Evolutionary conservation across 306 rosid genomes (phyloP).

Genomic region (Trifolium repens): DNA sequence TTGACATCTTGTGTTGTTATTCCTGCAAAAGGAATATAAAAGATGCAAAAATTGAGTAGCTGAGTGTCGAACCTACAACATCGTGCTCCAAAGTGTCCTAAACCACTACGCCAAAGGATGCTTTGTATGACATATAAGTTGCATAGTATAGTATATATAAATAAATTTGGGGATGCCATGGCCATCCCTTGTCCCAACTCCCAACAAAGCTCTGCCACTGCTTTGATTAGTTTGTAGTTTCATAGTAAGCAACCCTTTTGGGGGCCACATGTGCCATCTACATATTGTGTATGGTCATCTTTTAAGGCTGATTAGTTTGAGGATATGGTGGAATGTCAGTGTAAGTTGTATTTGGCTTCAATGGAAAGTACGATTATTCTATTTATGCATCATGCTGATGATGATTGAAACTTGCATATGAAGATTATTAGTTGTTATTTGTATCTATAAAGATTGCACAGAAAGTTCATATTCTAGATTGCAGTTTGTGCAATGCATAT

Average conservation of each 20-base stretch:
- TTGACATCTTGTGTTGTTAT: too few relatives aligned
- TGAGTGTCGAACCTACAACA: too few relatives aligned
- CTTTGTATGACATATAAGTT: too few relatives aligned
- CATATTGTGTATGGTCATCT: slow-evolving; percentile 8
- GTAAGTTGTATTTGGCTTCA: slow-evolving; percentile 27
- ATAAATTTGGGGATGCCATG: too few relatives aligned
- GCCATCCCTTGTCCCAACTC: too few relatives aligned
- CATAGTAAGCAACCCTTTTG: slow-evolving; percentile 6
- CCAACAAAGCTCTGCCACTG: too few relatives aligned
- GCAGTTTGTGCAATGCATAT: slow-evolving; percentile 34
- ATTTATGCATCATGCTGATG: slow-evolving; percentile 2
- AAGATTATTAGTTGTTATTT: slow-evolving; percentile 21
- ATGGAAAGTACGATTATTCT: slow-evolving; percentile 23
- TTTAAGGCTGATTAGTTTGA: slow-evolving; percentile 30
- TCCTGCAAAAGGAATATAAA: too few relatives aligned
- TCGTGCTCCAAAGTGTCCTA: too few relatives aligned
- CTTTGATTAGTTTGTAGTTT: slow-evolving; percentile 27
- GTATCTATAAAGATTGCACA: slow-evolving; percentile 35
- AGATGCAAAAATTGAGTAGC: too few relatives aligned
- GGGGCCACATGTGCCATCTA: slow-evolving; percentile 2
- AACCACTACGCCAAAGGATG: too few relatives aligned
- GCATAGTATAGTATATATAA: too few relatives aligned
- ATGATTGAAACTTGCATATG: slow-evolving; percentile 25
- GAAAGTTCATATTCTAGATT: slow-evolving; percentile 29
- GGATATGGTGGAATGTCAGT: slow-evolving; percentile 30